A percentile compares a stretch with the other conserved stretches of the same genome.
Evolutionary conservation across 805 yeast species (phyloP).

Genomic region (Ogataea polymorpha): DNA sequence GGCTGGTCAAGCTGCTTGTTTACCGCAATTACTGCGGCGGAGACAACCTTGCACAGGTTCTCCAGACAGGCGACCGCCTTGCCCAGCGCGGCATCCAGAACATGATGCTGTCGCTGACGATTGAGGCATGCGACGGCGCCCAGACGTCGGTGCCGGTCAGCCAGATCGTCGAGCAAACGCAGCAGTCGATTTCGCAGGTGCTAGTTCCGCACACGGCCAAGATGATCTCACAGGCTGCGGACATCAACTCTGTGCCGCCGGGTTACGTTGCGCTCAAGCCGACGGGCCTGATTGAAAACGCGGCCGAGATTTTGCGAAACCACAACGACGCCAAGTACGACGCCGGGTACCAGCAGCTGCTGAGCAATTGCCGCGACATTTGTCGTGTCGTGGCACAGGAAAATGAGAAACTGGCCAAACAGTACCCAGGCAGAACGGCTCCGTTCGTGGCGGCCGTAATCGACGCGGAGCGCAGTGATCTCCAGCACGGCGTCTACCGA

Average conservation of each 20-base stretch:
- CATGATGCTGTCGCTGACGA: conserved; percentile 93
- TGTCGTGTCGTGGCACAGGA: conserved; percentile 54
- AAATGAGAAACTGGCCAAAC: conserved; percentile 45
- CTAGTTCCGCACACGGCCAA: conserved; percentile 67
- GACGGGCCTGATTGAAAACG: conserved; percentile 78
- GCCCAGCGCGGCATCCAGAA: conserved; percentile 76
- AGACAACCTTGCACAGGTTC: conserved; percentile 66
- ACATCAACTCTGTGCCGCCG: conserved; percentile 72
- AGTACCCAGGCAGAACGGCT: conserved; percentile 61
- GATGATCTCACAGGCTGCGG: conserved; percentile 45
- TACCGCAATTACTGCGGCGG: conserved; percentile 92
- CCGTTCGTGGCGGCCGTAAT: conserved; percentile 77
- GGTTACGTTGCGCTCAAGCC: conserved; percentile 94
- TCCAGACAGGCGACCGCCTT: conserved; percentile 64
- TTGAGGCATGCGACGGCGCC: conserved; percentile 87
- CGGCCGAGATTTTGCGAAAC: conserved; percentile 67
- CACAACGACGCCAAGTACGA: conserved; percentile 51
- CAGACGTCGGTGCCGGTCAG: conserved; percentile 47
- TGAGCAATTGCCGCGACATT: conserved; percentile 62
- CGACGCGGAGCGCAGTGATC: conserved; percentile 87
- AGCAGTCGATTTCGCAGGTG: conserved; percentile 62
- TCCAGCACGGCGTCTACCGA: conserved; percentile 89
- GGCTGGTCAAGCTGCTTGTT: conserved; percentile 65
- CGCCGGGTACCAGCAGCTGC: conserved; percentile 52
- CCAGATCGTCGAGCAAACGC: conserved; percentile 60